A percentile compares a stretch with the other conserved stretches of the same genome.
Conservation (phyloP, 768 basidiomycete species). For the Polyporus arcularius region DNA sequence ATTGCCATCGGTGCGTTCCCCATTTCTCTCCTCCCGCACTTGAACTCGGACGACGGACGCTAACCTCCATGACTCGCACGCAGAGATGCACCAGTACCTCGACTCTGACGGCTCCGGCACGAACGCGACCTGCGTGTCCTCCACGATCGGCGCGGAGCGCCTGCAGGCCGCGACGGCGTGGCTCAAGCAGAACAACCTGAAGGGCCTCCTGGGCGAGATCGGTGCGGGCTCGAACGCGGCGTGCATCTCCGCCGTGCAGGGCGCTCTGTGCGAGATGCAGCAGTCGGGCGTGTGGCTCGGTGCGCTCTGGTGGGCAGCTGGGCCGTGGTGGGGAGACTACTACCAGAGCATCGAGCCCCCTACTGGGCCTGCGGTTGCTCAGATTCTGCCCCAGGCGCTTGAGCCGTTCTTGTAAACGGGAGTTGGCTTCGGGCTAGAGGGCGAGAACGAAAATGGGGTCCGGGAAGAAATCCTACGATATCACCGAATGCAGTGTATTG, state of each 20-base stretch:
- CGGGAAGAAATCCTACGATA: no score
- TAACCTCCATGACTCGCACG: not conserved
- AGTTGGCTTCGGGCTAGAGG: not conserved
- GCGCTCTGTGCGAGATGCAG: slow-evolving; percentile 62
- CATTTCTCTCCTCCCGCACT: not conserved
- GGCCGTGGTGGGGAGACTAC: slow-evolving; percentile 63
- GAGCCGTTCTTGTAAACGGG: slow-evolving; percentile 49
- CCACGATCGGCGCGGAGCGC: slow-evolving; percentile 61
- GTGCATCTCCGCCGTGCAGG: slow-evolving; percentile 51
- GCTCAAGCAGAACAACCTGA: slow-evolving; percentile 59
- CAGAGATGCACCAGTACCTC: slow-evolving; percentile 74
- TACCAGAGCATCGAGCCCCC: slow-evolving; percentile 65
- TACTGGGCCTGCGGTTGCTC: slow-evolving; percentile 52
- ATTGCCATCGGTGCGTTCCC: slow-evolving; percentile 49
- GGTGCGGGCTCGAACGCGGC: slow-evolving; percentile 47
- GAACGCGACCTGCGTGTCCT: slow-evolving; percentile 51
- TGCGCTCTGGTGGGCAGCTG: slow-evolving; percentile 60
- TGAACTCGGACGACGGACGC: not conserved
- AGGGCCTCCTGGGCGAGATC: slow-evolving; percentile 67
- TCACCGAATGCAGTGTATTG: not conserved
- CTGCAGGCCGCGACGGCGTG: slow-evolving; percentile 56
- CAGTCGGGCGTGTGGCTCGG: slow-evolving; percentile 57
- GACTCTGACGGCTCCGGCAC: slow-evolving; percentile 66
- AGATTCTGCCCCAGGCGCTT: slow-evolving; percentile 58
- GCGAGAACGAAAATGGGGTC: no score